Evolutionary conservation across 192 early-diverging fungal species (phyloP), one percentile per base, ranked within the genome.

Genomic region (Coemansia umbellata): DNA sequence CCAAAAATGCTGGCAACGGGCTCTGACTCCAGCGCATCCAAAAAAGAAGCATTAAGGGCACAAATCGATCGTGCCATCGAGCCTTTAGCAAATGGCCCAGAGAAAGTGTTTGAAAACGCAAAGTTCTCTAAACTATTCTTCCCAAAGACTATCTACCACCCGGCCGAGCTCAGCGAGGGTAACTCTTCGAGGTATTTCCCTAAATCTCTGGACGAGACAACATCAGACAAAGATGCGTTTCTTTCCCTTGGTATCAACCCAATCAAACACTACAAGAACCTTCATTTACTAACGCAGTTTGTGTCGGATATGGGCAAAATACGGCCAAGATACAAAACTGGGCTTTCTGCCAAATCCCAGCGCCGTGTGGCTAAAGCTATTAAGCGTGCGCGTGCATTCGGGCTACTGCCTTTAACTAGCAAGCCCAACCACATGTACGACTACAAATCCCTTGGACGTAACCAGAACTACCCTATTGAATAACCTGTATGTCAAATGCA

Each of bases 261-360:
- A 13, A 41, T 77, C 31, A 50, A 60, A 30, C 59, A 73, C 37
- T 80, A 74, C 60, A 77, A 85, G 66, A 82, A 85, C 60, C 60
- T 61, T 8, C 45, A 55, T 15, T 31, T 84, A 42, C 53, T 87
- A 43, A 75, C 79, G 37, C 60, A 73, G 35, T 87, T 81, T 60
- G 66, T 84, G 48, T 74, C 83, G 4, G 80, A 79, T 6, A 76
- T 87, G 68, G 85, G 85, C 40, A 70, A 74, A 28, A 81, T 87
- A 37, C 69, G 78, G 66, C 81, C 83, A 27, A 65, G 82, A 47
- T 65, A 79, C 55, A 69, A 82, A 55, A 83, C 83, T 14, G 72
- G 78, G 7, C 75, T 87, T 31, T 78, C 79, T 9, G 77, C 79
- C 42, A 83, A 83, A 49, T 80, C 76, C 22, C 85, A 87, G 66